Evolutionary conservation across 108 stramenopile genomes (phyloP).

Genomic region (Skeletonema menzelii): DNA sequence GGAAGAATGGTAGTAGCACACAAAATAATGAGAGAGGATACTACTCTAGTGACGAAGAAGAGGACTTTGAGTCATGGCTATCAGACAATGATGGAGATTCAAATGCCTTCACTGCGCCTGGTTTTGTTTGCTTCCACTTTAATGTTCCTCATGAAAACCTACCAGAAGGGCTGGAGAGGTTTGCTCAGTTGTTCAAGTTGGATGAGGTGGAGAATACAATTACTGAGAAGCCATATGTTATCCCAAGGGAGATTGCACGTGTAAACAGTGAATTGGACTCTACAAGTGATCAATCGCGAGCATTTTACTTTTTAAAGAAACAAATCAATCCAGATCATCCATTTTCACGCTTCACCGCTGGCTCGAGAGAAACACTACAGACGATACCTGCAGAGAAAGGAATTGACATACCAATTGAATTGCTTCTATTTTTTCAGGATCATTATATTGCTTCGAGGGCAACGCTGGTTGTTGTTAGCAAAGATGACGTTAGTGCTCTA

Average conservation of each 20-base stretch:
- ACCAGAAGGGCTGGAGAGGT: conserved; percentile 61
- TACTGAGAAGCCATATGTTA: conserved; percentile 24
- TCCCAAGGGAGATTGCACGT: conserved; percentile 65
- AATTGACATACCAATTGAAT: conserved; percentile 50
- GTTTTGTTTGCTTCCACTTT: conserved; percentile 82
- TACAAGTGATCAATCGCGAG: conserved; percentile 41
- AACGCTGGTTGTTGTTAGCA: conserved; percentile 66
- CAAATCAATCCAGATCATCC: conserved; percentile 71
- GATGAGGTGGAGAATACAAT: conserved; percentile 47
- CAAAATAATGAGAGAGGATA: background rate
- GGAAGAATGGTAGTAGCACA: conserved; percentile 45
- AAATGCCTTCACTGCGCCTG: conserved; percentile 73
- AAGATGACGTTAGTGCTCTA: conserved; percentile 47
- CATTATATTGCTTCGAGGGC: conserved; percentile 61
- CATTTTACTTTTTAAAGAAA: conserved; percentile 62
- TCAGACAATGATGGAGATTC: conserved; percentile 64
- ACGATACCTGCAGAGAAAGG: conserved; percentile 40
- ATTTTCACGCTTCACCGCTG: conserved; percentile 58
- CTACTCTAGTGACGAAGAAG: conserved; percentile 2
- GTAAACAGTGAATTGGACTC: conserved; percentile 73
- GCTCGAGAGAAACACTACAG: conserved; percentile 64
- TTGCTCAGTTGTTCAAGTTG: conserved; percentile 54
- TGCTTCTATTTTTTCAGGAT: conserved; percentile 59
- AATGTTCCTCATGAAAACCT: conserved; percentile 46
- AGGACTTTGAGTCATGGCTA: conserved; percentile 78